Evolutionary conservation across 495 filamentous ascomycete species (phyloP), one percentile per base, ranked within the genome.

Genomic region (Cryomyces minteri): DNA sequence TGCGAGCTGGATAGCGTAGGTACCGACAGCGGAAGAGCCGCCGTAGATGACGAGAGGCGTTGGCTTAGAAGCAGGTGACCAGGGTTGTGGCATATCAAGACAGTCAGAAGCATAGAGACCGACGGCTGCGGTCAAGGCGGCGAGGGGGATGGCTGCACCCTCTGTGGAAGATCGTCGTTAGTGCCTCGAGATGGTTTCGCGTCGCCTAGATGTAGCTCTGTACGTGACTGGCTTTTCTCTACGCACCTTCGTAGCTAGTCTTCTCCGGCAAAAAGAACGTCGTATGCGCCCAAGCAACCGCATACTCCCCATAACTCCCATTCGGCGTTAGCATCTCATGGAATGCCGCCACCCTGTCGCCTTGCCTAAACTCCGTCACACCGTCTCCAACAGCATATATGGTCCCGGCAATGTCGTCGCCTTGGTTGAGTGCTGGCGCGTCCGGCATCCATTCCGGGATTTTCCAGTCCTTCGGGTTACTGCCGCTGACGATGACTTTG

Each of bases 341-440:
- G 29, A 67, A 58, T 6, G 58, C 60, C 8, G 61, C 58, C 9
- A 69, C 65, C 11, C 60, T 59, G 50, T 68, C 66, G 32, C 65
- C 66, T 3, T 49, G 47, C 18, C 63, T 60, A 55, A 63, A 68
- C 34, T 65, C 64, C 28, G 47, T 53, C 18, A 68, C 64, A 12
- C 57, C 49, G 49, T 55, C 41, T 31, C 65, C 65, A 29, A 64
- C 58, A 28, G 54, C 52, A 37, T 60, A 54, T 32, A 68, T 50
- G 25, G 63, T 53, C 14, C 67, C 64, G 1, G 64, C 57, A 9
- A 67, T 58, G 49, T 69, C 66, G 37, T 68, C 67, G 9, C 65
- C 67, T 5, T 25, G 31, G 30, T 49, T 49, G 31, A 36, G 31
- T 4, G 34, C 43, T 7, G 7, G 42, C 10, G 10, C 9, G 10